Evolutionary conservation across 2,329 filamentous ascomycete species (phyloP).

Genomic region (Fusarium nodosum): DNA sequence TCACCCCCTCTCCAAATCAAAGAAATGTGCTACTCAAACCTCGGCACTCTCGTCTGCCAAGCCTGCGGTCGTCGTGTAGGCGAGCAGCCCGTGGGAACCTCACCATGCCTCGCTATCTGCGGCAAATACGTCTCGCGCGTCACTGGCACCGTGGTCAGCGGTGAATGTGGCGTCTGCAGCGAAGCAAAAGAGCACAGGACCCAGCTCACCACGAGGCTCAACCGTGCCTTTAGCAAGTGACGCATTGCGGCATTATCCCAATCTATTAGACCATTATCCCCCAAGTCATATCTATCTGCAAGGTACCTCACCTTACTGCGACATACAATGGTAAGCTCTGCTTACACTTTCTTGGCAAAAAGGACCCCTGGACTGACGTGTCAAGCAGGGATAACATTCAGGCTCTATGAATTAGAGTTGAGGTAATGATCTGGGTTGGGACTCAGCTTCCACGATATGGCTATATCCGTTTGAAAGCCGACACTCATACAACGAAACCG

Average conservation of each 20-base stretch:
- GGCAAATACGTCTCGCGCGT: conserved; percentile 50
- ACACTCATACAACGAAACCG: not conserved
- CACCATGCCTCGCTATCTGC: conserved; percentile 45
- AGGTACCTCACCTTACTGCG: conserved; percentile 18
- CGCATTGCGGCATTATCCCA: conserved; percentile 21
- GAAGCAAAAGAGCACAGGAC: conserved; percentile 43
- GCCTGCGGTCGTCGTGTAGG: conserved; percentile 45
- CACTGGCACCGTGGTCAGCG: conserved; percentile 42
- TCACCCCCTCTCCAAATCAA: not conserved
- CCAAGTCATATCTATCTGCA: conserved; percentile 8
- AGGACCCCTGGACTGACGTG: conserved; percentile 16
- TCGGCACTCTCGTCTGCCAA: conserved; percentile 45
- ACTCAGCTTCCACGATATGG: conserved; percentile 13
- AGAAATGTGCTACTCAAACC: conserved; percentile 46
- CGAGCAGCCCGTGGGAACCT: conserved; percentile 44
- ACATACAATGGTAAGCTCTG: conserved; percentile 25
- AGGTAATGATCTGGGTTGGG: not conserved
- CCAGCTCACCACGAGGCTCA: conserved; percentile 42
- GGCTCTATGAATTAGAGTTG: conserved; percentile 17
- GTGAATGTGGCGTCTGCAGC: conserved; percentile 47
- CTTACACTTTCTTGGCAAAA: conserved; percentile 18
- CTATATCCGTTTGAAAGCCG: conserved; percentile 11
- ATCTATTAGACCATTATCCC: not conserved
- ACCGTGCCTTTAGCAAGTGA: conserved; percentile 45
- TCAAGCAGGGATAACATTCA: conserved; percentile 7